Conservation (phyloP, 306 rosid species). For the Castanopsis chinensis region DNA sequence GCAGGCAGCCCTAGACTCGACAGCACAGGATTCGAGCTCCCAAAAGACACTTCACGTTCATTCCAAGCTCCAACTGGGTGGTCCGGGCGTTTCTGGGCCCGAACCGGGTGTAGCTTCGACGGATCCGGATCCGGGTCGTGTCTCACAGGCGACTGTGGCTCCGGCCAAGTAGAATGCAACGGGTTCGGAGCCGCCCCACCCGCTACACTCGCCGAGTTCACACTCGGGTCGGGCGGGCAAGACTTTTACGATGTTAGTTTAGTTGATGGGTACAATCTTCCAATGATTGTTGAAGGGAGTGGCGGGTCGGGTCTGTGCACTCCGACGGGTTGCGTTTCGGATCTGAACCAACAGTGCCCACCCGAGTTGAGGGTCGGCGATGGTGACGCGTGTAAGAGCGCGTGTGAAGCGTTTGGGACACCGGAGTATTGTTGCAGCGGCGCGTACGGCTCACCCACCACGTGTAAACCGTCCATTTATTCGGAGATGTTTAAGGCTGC, state of each 20-base stretch:
- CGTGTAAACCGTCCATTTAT: conserved; percentile 55
- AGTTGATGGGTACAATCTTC: conserved; percentile 90
- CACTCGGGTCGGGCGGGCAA: conserved; percentile 80
- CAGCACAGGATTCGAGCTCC: conserved; percentile 91
- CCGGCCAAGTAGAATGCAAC: conserved; percentile 71
- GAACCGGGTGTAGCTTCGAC: conserved; percentile 77
- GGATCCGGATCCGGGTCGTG: conserved; percentile 77
- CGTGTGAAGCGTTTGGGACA: conserved; percentile 90
- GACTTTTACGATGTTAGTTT: conserved; percentile 96
- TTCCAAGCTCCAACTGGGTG: conserved; percentile 89
- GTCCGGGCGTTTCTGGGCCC: conserved; percentile 97
- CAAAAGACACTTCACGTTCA: conserved; percentile 56
- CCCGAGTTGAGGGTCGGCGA: conserved; percentile 59
- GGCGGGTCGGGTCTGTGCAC: conserved; percentile 85
- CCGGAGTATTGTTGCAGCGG: conserved; percentile 83
- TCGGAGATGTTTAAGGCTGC: conserved; percentile 66
- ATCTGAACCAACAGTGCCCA: conserved; percentile 81
- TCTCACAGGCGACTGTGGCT: conserved; percentile 90
- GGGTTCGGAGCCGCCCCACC: conserved; percentile 97
- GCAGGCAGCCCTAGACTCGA: conserved; percentile 70
- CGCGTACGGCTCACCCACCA: conserved; percentile 46
- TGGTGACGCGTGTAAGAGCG: conserved; percentile 92
- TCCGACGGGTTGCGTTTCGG: conserved; percentile 77
- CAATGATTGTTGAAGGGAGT: conserved; percentile 71
- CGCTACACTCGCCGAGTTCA: conserved; percentile 85